These are phyloP conservation scores for Aspergillus sp. DNA, from an alignment of 2,329 filamentous ascomycete species.

Conservation along the genomic window DNA sequence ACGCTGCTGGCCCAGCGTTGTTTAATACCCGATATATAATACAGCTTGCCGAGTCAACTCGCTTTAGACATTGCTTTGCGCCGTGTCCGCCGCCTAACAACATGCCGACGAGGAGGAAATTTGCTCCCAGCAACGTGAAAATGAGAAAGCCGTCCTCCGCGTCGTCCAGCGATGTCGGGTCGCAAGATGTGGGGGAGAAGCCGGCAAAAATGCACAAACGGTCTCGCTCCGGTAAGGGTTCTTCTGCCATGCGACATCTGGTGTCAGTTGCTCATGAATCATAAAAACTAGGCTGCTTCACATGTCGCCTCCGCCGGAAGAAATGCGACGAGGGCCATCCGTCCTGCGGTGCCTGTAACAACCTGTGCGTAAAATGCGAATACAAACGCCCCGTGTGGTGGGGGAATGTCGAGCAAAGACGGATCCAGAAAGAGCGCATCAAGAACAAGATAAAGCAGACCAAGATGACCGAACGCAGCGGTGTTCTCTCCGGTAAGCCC, in stretches of 20 bases:
- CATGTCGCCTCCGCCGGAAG: constrained; percentile 58
- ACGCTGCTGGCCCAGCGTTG: constrained; percentile 36
- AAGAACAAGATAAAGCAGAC: constrained; percentile 97
- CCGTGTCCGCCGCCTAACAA: neutral
- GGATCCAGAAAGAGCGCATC: constrained; percentile 84
- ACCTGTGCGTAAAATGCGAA: constrained; percentile 78
- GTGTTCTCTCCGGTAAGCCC: constrained; percentile 38
- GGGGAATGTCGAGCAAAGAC: constrained; percentile 81
- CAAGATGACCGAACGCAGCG: constrained; percentile 81
- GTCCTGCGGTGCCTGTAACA: constrained; percentile 54
- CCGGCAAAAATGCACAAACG: constrained; percentile 83
- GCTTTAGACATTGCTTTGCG: neutral
- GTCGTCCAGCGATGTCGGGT: constrained; percentile 40
- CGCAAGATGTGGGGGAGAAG: constrained; percentile 47
- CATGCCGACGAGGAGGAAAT: neutral
- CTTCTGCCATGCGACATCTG: constrained; percentile 14
- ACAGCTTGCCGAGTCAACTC: constrained; percentile 8
- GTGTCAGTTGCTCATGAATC: constrained; percentile 11
- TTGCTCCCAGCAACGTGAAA: constrained; percentile 2
- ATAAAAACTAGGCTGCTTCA: constrained; percentile 52
- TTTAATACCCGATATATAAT: constrained; percentile 9
- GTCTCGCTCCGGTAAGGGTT: constrained; percentile 77
- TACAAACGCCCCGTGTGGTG: constrained; percentile 97
- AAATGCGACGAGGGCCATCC: constrained; percentile 61
- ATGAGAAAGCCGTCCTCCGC: constrained; percentile 8